Percentiles rank a stretch among this genome's conserved stretches.
Evolutionary conservation across 2,329 filamentous ascomycete species (phyloP).

Genomic region (Paraphoma sp.): DNA sequence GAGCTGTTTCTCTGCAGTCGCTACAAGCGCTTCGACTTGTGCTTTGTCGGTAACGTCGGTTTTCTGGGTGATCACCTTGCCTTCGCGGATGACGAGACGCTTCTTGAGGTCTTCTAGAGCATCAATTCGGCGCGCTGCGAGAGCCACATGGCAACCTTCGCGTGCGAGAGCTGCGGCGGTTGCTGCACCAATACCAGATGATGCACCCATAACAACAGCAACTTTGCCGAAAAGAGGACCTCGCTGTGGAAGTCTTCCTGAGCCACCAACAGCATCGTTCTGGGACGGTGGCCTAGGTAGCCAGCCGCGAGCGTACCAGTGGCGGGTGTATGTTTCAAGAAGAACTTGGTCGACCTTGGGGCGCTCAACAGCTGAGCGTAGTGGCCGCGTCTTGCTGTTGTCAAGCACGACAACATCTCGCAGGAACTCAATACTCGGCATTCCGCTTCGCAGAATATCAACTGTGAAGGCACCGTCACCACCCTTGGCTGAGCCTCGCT

Average conservation of each 20-base stretch:
- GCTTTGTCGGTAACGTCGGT: conserved; percentile 75
- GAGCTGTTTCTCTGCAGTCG: conserved; percentile 64
- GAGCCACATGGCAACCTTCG: conserved; percentile 74
- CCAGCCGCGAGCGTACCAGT: conserved; percentile 84
- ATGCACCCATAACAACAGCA: conserved; percentile 79
- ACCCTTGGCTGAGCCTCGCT: conserved; percentile 68
- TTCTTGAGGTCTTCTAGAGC: conserved; percentile 72
- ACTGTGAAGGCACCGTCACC: conserved; percentile 77
- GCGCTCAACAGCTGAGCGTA: conserved; percentile 64
- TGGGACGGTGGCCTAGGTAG: conserved; percentile 67
- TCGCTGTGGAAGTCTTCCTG: conserved; percentile 53
- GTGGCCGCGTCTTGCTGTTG: conserved; percentile 70
- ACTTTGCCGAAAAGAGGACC: conserved; percentile 73
- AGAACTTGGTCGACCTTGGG: conserved; percentile 73
- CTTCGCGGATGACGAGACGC: conserved; percentile 62
- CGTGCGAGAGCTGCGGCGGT: conserved; percentile 71
- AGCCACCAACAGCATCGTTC: conserved; percentile 54
- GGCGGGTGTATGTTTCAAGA: conserved; percentile 79
- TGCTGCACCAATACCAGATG: conserved; percentile 79
- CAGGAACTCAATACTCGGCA: conserved; percentile 77
- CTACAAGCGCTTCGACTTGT: conserved; percentile 72
- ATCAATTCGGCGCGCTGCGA: conserved; percentile 74
- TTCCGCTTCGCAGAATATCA: conserved; percentile 79
- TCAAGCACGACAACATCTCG: conserved; percentile 75
- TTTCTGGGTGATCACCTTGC: conserved; percentile 70